These are phyloP conservation scores for Salix dunnii DNA, from an alignment of 345 rosid genomes.

Conservation along the genomic window DNA sequence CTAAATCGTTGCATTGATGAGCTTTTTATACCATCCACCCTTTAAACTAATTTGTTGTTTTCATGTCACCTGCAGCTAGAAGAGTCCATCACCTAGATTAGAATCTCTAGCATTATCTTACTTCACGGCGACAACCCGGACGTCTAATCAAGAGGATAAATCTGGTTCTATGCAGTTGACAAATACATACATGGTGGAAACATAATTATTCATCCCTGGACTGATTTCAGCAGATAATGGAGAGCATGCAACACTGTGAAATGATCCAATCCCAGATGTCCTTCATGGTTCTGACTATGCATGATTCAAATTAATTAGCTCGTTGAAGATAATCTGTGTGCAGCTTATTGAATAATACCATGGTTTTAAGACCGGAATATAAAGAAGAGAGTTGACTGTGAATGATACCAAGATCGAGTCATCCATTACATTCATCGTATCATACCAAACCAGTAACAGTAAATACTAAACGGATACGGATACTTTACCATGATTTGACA, in stretches of 20 bases:
- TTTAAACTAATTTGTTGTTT: background rate
- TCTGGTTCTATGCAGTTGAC: background rate
- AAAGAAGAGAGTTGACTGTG: no score
- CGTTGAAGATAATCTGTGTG: background rate
- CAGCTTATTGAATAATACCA: background rate
- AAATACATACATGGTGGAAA: background rate
- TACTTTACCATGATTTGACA: slow-evolving; percentile 7
- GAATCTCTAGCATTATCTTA: background rate
- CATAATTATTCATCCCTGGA: background rate
- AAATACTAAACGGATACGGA: background rate
- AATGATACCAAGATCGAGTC: no score
- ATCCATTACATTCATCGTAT: background rate
- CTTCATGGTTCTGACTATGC: background rate
- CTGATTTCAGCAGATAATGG: background rate
- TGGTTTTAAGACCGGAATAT: background rate
- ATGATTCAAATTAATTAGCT: background rate
- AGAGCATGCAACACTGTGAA: background rate
- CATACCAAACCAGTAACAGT: background rate
- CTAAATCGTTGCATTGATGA: background rate
- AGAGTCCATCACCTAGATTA: background rate
- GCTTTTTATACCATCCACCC: no score
- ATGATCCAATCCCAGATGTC: background rate
- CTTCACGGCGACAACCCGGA: background rate
- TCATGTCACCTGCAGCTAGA: background rate
- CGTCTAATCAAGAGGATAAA: no score